phyloP scores from a whole-genome alignment of 345 rosid genomes.

The Eucalyptus guilfoylei region DNA sequence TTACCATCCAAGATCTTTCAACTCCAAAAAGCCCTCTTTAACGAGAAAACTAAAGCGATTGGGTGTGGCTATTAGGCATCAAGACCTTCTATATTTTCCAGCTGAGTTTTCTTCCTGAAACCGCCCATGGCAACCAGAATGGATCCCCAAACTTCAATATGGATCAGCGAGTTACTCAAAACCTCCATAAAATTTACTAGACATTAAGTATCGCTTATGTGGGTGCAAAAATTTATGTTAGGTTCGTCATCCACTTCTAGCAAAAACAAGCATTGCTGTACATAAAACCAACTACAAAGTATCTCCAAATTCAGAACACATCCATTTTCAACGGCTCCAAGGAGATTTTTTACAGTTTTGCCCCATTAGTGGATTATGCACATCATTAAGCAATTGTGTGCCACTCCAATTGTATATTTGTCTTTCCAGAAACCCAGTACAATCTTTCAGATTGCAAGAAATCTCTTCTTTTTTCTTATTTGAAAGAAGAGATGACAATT shows the following conservation, averaged over 20 bases:
- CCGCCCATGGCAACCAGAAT: constrained; percentile 82
- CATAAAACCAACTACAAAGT: not conserved
- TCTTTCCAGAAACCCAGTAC: not conserved
- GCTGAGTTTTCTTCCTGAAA: constrained; percentile 75
- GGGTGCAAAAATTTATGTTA: too few relatives aligned
- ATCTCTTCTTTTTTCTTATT: not conserved
- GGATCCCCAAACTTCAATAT: constrained; percentile 73
- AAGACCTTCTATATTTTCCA: constrained; percentile 65
- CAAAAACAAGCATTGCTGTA: not conserved
- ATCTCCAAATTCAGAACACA: not conserved
- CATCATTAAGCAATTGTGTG: not conserved
- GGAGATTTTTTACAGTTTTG: not conserved
- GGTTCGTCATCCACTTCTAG: not conserved
- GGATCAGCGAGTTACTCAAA: constrained; percentile 49
- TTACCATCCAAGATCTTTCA: constrained; percentile 66
- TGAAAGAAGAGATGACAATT: not conserved
- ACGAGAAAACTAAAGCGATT: constrained; percentile 80
- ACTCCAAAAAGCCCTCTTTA: constrained; percentile 54
- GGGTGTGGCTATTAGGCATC: constrained; percentile 81
- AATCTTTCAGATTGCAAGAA: not conserved
- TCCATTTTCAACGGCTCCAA: not conserved
- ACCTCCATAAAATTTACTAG: constrained; percentile 40
- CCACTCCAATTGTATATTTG: not conserved
- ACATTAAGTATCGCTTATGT: not conserved
- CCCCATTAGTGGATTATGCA: not conserved